Percentiles rank a stretch among this genome's conserved stretches.
These are phyloP conservation scores for Solanum pennellii DNA, from an alignment of 257 asterid species.

Conservation along the genomic window DNA sequence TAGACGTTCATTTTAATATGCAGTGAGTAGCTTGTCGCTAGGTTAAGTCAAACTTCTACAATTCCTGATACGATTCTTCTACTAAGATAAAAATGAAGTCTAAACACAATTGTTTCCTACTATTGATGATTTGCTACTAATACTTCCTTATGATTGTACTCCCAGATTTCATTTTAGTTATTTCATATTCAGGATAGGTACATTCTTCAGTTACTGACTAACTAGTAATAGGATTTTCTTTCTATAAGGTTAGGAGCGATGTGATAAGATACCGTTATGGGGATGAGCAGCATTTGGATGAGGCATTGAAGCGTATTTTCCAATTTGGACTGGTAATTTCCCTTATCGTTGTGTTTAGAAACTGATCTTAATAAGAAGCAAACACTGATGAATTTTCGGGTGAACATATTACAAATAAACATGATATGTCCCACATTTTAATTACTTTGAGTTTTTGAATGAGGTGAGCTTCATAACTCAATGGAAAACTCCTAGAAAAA, in stretches of 20 bases:
- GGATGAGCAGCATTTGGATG: conserved; percentile 95
- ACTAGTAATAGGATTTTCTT: neutral
- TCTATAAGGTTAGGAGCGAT: conserved; percentile 82
- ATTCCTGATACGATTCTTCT: neutral
- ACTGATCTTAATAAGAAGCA: neutral
- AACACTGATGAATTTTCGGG: neutral
- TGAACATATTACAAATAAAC: neutral
- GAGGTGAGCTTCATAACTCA: neutral
- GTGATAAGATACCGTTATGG: conserved; percentile 95
- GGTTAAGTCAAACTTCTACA: neutral
- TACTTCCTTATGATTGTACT: neutral
- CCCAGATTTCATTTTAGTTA: neutral
- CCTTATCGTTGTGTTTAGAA: neutral
- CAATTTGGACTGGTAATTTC: conserved; percentile 77
- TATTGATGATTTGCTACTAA: neutral
- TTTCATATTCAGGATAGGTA: neutral
- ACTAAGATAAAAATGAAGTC: neutral
- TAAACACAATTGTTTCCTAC: neutral
- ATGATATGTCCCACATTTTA: neutral
- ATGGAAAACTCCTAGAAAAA: neutral
- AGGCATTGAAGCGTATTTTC: conserved; percentile 89
- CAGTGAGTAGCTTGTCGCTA: neutral
- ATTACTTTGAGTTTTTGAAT: neutral
- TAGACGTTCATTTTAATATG: neutral
- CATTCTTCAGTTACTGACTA: neutral